phyloP scores from a whole-genome alignment of 768 basidiomycete species.

The Naganishia friedmannii region DNA sequence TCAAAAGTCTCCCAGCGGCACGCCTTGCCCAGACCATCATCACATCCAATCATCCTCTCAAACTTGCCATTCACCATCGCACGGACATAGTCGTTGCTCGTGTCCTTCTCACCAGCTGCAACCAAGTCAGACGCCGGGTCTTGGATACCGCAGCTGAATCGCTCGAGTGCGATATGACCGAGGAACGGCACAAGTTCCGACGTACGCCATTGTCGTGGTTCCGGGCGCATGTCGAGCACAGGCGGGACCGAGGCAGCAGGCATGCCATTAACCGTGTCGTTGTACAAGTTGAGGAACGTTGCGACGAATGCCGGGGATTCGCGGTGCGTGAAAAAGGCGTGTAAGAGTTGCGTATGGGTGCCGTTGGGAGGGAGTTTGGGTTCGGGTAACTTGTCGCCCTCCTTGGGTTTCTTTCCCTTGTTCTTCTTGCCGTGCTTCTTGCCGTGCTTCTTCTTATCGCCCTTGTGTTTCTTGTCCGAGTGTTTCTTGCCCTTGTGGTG shows the following conservation, averaged over 20 bases:
- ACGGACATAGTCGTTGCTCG: constrained; percentile 46
- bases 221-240: constrained; percentile 41
- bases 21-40: constrained; percentile 47
- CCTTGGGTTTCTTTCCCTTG: constrained; percentile 25
- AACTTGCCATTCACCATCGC: constrained; percentile 53
- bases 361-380: constrained; percentile 53
- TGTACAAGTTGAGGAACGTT: constrained; percentile 53
- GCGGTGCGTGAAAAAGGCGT: constrained; percentile 54
- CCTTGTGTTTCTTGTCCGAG: background rate
- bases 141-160: constrained; percentile 40
- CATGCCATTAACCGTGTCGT: constrained; percentile 36
- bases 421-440: constrained; percentile 20
- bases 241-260: constrained; percentile 36
- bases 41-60: constrained; percentile 50
- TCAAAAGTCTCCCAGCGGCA: constrained; percentile 48
- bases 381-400: constrained; percentile 40
- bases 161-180: constrained; percentile 54
- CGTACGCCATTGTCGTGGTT: constrained; percentile 51
- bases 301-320: constrained; percentile 54
- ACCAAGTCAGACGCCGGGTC: constrained; percentile 10
- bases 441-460: constrained; percentile 1
- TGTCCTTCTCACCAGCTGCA: constrained; percentile 13
- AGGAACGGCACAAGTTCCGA: constrained; percentile 54
- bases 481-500: background rate
- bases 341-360: constrained; percentile 53